These are phyloP conservation scores for Pichia scutulata DNA, from an alignment of 805 yeast species.

Conservation along the genomic window DNA sequence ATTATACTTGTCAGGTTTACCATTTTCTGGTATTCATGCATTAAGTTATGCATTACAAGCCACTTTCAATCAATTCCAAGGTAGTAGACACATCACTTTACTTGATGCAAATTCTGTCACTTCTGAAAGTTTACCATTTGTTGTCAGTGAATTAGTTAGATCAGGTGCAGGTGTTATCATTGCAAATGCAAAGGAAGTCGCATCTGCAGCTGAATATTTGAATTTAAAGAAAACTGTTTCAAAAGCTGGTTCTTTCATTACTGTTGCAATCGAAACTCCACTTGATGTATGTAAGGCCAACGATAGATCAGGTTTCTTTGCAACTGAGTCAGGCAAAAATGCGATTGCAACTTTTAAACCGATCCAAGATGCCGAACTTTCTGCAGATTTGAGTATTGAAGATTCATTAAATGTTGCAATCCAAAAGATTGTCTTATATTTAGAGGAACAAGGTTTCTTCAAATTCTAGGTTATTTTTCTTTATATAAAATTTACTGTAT, in stretches of 20 bases:
- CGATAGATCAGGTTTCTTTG: slow-evolving; percentile 44
- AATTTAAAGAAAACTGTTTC: slow-evolving; percentile 36
- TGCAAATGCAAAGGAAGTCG: slow-evolving; percentile 40
- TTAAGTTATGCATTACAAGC: slow-evolving; percentile 81
- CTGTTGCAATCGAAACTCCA: slow-evolving; percentile 45
- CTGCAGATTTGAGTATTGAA: slow-evolving; percentile 41
- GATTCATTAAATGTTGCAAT: slow-evolving; percentile 62
- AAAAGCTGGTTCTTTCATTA: slow-evolving; percentile 43
- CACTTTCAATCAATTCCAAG: slow-evolving; percentile 81
- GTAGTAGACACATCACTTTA: slow-evolving; percentile 71
- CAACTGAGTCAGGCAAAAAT: slow-evolving; percentile 36
- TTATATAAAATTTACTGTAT: neutral
- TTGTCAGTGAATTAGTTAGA: slow-evolving; percentile 68
- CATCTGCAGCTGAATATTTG: slow-evolving; percentile 36
- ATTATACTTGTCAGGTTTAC: slow-evolving; percentile 52
- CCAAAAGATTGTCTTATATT: slow-evolving; percentile 60
- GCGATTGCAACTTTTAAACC: slow-evolving; percentile 37
- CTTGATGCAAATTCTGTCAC: slow-evolving; percentile 31
- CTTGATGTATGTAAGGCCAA: slow-evolving; percentile 36
- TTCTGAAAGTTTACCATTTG: slow-evolving; percentile 43
- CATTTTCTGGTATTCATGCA: slow-evolving; percentile 53
- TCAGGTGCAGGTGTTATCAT: slow-evolving; percentile 91
- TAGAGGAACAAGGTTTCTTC: slow-evolving; percentile 82
- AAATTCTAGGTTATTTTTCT: slow-evolving; percentile 30
- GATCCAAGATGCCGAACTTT: slow-evolving; percentile 49